Conservation (phyloP, 2,329 filamentous ascomycete species). For the Calonectria pseudoturangicola region DNA sequence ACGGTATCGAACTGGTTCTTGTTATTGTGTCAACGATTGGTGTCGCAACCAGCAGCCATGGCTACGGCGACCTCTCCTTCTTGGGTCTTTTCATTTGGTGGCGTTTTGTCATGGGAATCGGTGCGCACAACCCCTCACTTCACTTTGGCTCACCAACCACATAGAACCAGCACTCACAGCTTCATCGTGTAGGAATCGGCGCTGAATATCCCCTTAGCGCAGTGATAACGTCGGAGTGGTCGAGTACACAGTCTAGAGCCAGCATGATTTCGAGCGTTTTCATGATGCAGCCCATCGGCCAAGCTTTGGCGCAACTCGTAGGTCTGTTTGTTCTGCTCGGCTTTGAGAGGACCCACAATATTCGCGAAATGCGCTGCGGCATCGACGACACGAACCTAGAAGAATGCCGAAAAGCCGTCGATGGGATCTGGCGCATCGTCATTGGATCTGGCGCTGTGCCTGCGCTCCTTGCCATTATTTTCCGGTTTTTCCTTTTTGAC, state of each 20-base stretch:
- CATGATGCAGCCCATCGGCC: constrained; percentile 81
- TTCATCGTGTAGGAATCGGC: constrained; percentile 70
- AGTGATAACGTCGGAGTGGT: constrained; percentile 81
- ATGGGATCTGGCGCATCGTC: constrained; percentile 80
- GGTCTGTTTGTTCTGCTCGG: constrained; percentile 72
- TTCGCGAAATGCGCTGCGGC: constrained; percentile 68
- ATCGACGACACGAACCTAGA: constrained; percentile 66
- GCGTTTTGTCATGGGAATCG: constrained; percentile 73
- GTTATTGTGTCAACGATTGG: constrained; percentile 75
- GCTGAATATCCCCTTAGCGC: constrained; percentile 81
- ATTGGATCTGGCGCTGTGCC: constrained; percentile 79
- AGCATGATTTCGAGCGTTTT: constrained; percentile 82
- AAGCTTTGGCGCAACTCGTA: constrained; percentile 78
- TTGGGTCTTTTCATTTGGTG: constrained; percentile 71
- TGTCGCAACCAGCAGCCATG: constrained; percentile 71
- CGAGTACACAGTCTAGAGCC: constrained; percentile 77
- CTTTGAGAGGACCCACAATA: constrained; percentile 63
- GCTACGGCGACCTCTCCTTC: constrained; percentile 70
- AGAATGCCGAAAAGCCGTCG: constrained; percentile 69
- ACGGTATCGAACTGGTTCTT: constrained; percentile 74
- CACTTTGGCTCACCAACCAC: constrained; percentile 6
- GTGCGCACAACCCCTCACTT: constrained; percentile 54
- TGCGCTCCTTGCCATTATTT: constrained; percentile 77
- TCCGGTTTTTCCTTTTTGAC: constrained; percentile 80
- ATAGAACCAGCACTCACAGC: constrained; percentile 30